These are phyloP conservation scores for Marasmius oreades DNA, from an alignment of 1,284 basidiomycete genomes.

Conservation along the genomic window DNA sequence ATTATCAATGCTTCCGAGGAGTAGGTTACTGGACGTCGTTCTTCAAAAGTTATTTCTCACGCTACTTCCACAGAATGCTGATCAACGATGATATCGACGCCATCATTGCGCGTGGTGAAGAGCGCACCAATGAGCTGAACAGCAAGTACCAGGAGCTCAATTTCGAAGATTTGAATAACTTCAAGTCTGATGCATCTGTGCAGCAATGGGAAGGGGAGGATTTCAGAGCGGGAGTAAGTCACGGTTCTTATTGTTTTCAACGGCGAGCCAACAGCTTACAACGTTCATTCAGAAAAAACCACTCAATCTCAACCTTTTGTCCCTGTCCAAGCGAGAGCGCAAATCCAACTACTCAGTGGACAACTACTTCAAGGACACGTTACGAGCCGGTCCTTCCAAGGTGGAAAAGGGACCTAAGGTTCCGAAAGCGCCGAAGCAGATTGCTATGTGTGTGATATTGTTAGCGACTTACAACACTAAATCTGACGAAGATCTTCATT, in stretches of 20 bases:
- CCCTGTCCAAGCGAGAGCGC: constrained; percentile 93
- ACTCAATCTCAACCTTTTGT: constrained; percentile 80
- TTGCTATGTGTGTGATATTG: constrained; percentile 58
- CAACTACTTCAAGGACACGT: constrained; percentile 90
- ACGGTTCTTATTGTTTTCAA: neutral
- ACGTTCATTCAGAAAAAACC: constrained; percentile 52
- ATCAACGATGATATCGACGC: constrained; percentile 94
- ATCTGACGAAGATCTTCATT: constrained; percentile 5
- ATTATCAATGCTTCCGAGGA: constrained; percentile 81
- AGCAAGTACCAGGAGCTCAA: constrained; percentile 93
- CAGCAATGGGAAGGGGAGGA: constrained; percentile 98
- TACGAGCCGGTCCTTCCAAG: constrained; percentile 78
- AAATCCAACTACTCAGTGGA: constrained; percentile 96
- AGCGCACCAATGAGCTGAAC: constrained; percentile 86
- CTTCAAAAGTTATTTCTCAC: neutral
- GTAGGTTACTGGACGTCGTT: constrained; percentile 35
- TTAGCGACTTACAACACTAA: neutral
- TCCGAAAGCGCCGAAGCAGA: constrained; percentile 88
- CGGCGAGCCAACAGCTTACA: constrained; percentile 1
- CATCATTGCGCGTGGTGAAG: constrained; percentile 91
- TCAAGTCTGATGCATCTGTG: constrained; percentile 89
- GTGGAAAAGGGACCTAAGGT: constrained; percentile 82
- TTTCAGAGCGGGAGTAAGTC: constrained; percentile 69
- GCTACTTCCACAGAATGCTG: constrained; percentile 48
- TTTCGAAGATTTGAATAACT: constrained; percentile 94